Base-by-base conservation (phyloP, 75 land plant species). In the Azolla pinnata region DNA sequence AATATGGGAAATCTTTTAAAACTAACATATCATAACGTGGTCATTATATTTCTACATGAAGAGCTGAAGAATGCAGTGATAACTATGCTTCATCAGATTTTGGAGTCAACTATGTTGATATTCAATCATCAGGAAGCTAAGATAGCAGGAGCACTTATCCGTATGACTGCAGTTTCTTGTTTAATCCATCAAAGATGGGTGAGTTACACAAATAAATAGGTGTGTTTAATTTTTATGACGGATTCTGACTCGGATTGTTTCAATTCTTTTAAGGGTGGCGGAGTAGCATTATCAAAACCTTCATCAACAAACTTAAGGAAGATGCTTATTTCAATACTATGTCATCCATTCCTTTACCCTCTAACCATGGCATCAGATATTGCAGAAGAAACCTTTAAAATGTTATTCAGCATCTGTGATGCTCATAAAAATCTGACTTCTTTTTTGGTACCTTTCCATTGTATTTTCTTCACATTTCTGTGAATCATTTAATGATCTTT, bases 141-240 rank as follows among this genome's bases (percentile, higher is more conserved):
- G 31, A 29, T 38, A 2, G 65, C 57, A 7, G 29, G 65, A 28
- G 60, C 56, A 33, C 31, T 63, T 54, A 63, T 63, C 32, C 7
- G 44, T 19, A 54, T 26, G 21, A 35, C 65, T 17, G 59, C 65
- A 55, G 40, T 54, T 54, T 23, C 65, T 1, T 63, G 65, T 54
- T 28, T 63, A 53, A 53, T 54, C 30, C 57, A 54, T 63, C 57
- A 63, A 25, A 63, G 33, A 54, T 63, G 65, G 65, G 65, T 63
- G 25, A 23, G 65, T 31, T 14, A 59, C 4, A 62, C 33, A 54
- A 17, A 18, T 18, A 20, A 49, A 17, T 62, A 25, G 20, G 4
- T 29, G 19, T 31, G 14, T 54, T n/a, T 0, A 29, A 20, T 29
- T 62, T 31, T 10, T 60, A 19, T 28, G 33, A 18, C n/a, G 30